Percentiles rank a stretch among this genome's conserved stretches.
Evolutionary conservation across 2,329 filamentous ascomycete genomes (phyloP).

Genomic region (Cyphellophora europaea): DNA sequence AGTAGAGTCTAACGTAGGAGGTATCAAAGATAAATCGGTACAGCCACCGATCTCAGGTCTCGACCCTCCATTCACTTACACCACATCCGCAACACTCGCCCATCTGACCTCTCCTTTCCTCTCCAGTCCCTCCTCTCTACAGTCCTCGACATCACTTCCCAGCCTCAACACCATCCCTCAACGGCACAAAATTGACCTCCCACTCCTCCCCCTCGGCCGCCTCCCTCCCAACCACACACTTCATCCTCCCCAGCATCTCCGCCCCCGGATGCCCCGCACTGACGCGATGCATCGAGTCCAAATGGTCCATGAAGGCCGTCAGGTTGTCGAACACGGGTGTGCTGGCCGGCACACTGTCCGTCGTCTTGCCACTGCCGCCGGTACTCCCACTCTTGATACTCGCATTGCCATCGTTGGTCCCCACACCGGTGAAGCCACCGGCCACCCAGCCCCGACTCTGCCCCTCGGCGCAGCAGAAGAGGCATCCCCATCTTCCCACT

Average conservation of each 20-base stretch:
- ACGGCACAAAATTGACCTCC: constrained; percentile 37
- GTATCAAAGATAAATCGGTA: no score
- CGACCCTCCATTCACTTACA: no score
- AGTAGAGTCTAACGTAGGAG: no score
- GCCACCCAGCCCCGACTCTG: constrained; percentile 18
- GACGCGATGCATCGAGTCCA: constrained; percentile 27
- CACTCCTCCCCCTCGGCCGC: constrained; percentile 33
- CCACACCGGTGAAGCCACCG: constrained; percentile 1
- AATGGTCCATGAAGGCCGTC: constrained; percentile 34
- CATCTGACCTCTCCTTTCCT: no score
- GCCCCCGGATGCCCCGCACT: constrained; percentile 22
- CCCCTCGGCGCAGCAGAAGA: constrained; percentile 36
- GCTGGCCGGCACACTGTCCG: background rate
- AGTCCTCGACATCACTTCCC: no score
- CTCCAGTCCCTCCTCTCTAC: no score
- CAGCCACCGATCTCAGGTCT: no score
- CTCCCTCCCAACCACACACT: constrained; percentile 32
- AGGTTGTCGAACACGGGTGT: constrained; percentile 30
- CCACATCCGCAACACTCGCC: no score
- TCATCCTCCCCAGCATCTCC: constrained; percentile 31
- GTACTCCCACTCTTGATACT: constrained; percentile 5
- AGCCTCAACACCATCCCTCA: no score
- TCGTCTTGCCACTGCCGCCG: background rate
- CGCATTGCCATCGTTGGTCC: constrained; percentile 1
- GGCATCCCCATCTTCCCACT: constrained; percentile 31